phyloP scores from a whole-genome alignment of 306 rosid species.

The Vachellia collinsii region DNA sequence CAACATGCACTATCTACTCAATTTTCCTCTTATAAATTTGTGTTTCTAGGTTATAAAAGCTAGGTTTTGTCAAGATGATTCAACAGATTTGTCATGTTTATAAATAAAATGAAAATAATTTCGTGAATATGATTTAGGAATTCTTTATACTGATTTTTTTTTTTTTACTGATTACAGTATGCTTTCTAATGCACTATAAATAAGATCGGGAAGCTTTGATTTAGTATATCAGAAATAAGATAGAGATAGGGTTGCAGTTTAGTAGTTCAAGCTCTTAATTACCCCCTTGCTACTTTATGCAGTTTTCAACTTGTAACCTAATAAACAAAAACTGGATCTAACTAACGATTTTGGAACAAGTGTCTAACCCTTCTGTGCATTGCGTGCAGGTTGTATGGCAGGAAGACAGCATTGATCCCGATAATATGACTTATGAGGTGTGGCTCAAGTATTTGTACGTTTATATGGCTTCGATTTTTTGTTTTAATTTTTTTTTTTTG shows the following conservation, averaged over 20 bases:
- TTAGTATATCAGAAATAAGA: constrained; percentile 17
- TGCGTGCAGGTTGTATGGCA: constrained; percentile 74
- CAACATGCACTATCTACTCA: not conserved
- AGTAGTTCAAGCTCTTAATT: constrained; percentile 21
- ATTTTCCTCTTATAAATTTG: not conserved
- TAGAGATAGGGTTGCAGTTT: constrained; percentile 18
- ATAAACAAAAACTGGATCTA: not conserved
- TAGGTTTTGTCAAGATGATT: constrained; percentile 1
- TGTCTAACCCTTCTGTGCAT: constrained; percentile 31
- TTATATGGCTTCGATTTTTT: not conserved
- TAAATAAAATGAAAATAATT: not conserved
- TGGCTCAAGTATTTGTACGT: constrained; percentile 6
- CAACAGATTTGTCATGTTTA: not conserved
- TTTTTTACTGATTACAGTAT: not conserved
- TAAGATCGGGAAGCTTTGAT: not conserved
- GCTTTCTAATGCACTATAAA: not conserved
- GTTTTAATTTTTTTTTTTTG: not conserved
- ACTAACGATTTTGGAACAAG: constrained; percentile 18
- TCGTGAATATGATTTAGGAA: not conserved
- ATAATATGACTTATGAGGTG: constrained; percentile 95
- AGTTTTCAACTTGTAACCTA: constrained; percentile 5
- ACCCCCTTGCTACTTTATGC: not conserved
- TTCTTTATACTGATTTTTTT: not conserved
- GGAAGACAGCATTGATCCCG: constrained; percentile 87
- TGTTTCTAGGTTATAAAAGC: not conserved